Evolutionary conservation across 805 yeast species (phyloP), one percentile per base, ranked within the genome.

Genomic region (Myxozyma mucilagina): DNA sequence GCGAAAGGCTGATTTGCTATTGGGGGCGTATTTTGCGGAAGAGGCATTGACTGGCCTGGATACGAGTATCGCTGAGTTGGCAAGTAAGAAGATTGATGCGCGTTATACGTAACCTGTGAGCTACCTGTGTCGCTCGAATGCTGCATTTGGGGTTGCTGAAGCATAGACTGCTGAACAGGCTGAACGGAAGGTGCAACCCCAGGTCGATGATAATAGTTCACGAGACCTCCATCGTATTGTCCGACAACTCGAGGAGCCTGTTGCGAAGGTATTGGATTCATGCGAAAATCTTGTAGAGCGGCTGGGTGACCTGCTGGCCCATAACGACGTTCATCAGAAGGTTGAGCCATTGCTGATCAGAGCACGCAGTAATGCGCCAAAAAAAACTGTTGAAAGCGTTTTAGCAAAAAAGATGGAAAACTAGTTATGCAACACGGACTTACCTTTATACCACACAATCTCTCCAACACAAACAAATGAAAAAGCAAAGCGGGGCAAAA

Each of bases 291-390:
- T 20, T 39, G 56, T 5, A 34, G 32, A 29, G 54, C 13, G 6
- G 4, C 24, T 14, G 13, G 45, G 38, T 41, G 54, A 24, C 29
- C 16, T 31, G 35, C 14, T 16, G 34, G 54, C 11, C 47, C 45
- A 36, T n/a, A 14, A 36, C 14, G 31, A 36, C 36, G 24, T 13
- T 38, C 54, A 8, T 50, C 38, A 38, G 56, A 42, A 32, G 56
- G 18, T 34, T 45, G 48, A 41, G 56, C 56, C 50, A 44, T 53
- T 41, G 47, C 56, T 31, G 56, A 16, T 52, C 54, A 24, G 54
- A 35, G 41, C 53, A 13, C 31, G 54, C 31, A 16, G 52, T 3
- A 7, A 35, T 31, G 42, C 45, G 20, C 45, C 45, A 41, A 41
- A 10, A 24, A 24, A 24, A 24, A 24, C 29, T 24, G 4, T 24